Conservation (phyloP, 805 yeast species). For the Yarrowia sp. region DNA sequence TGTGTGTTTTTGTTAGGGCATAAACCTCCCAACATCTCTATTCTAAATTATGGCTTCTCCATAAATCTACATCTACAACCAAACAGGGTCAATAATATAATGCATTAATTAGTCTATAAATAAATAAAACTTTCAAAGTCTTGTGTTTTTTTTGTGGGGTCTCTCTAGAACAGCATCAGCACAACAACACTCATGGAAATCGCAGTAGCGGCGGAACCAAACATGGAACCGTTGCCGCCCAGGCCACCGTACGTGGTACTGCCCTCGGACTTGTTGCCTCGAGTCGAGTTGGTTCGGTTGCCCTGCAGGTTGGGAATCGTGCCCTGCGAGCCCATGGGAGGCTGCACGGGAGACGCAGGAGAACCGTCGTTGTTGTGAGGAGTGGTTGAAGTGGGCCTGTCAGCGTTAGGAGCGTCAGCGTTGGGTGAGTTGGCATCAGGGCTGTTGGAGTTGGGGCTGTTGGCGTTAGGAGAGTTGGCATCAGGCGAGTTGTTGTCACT, state of each 20-base stretch:
- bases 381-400: not conserved
- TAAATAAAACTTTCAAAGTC: constrained; percentile 2
- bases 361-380: constrained; percentile 21
- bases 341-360: constrained; percentile 22
- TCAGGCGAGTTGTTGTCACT: not conserved
- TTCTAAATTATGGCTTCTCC: too few species aligned
- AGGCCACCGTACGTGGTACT: constrained; percentile 24
- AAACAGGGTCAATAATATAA: not conserved
- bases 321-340: constrained; percentile 19
- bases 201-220: constrained; percentile 13
- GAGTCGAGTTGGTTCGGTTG: constrained; percentile 25
- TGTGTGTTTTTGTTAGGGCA: too few species aligned
- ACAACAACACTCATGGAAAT: constrained; percentile 18
- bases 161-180: not conserved
- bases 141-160: not conserved
- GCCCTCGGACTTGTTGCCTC: constrained; percentile 24
- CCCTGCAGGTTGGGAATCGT: constrained; percentile 7
- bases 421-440: not conserved
- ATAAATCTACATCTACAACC: not conserved
- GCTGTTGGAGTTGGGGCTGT: not conserved
- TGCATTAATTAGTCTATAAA: constrained; percentile 16
- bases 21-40: too few species aligned
- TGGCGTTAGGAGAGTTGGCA: not conserved
- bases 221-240: constrained; percentile 23
- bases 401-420: not conserved